These are phyloP conservation scores for Colletotrichum camelliae DNA, from an alignment of 2,329 filamentous ascomycete genomes.

Conservation along the genomic window DNA sequence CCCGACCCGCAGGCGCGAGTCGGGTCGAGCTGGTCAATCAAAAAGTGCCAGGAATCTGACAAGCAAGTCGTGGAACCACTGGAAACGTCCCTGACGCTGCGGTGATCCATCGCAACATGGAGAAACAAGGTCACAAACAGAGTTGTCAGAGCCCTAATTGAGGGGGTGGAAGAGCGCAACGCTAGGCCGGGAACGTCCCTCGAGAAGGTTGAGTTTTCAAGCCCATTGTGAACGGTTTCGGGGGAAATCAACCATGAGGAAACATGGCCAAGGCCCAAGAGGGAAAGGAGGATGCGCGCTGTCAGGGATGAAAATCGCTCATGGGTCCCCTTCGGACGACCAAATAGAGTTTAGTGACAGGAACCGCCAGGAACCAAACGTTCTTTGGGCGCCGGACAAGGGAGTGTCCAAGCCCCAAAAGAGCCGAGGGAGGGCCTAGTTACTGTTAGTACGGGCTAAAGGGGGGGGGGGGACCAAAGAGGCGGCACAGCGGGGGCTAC, in stretches of 20 bases:
- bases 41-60: slow-evolving; percentile 16
- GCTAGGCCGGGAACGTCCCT: neutral
- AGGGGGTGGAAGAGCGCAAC: neutral
- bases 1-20: slow-evolving; percentile 1
- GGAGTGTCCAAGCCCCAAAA: neutral
- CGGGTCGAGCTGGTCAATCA: slow-evolving; percentile 10
- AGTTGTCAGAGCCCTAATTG: neutral
- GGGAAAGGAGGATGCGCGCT: slow-evolving; percentile 3
- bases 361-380: slow-evolving; percentile 20
- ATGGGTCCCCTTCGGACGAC: neutral
- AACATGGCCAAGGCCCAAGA: slow-evolving; percentile 9
- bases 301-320: slow-evolving; percentile 19
- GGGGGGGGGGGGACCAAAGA: neutral
- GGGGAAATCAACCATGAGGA: neutral
- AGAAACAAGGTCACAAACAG: slow-evolving; percentile 5
- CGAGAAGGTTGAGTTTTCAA: neutral
- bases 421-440: neutral
- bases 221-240: neutral
- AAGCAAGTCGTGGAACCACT: slow-evolving; percentile 10
- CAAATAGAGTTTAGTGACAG: slow-evolving; percentile 17
- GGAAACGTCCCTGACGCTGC: neutral
- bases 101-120: neutral
- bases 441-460: neutral
- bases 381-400: neutral
- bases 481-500: neutral